Evolutionary conservation across 352 stramenopile genomes (phyloP).

Genomic region (Blastocystis sp.): DNA sequence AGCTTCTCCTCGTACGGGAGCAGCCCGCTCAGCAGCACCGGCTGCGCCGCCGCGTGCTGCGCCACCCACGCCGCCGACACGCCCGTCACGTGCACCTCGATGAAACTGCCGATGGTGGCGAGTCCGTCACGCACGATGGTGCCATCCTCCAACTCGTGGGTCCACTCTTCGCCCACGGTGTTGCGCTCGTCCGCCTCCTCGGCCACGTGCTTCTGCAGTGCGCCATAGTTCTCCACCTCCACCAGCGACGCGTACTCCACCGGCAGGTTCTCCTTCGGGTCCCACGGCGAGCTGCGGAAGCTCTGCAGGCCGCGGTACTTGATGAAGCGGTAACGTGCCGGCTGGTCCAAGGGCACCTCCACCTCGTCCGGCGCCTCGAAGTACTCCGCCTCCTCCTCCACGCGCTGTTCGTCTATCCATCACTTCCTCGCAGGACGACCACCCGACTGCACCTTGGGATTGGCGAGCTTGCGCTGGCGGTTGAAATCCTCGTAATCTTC

Average conservation of each 20-base stretch:
- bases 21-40: slow-evolving; percentile 85
- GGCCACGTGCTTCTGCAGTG: slow-evolving; percentile 87
- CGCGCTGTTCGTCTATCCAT: slow-evolving; percentile 79
- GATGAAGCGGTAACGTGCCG: slow-evolving; percentile 80
- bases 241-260: slow-evolving; percentile 92
- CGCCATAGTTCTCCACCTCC: slow-evolving; percentile 90
- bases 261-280: slow-evolving; percentile 95
- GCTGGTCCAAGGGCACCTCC: slow-evolving; percentile 77
- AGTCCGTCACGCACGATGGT: not conserved
- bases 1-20: slow-evolving; percentile 76
- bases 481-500: slow-evolving; percentile 69
- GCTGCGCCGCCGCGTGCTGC: not conserved
- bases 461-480: not conserved
- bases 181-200: slow-evolving; percentile 72
- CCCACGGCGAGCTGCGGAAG: slow-evolving; percentile 91
- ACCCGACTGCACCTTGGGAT: not conserved
- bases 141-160: slow-evolving; percentile 15
- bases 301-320: slow-evolving; percentile 89
- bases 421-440: slow-evolving; percentile 34
- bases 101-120: not conserved
- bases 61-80: slow-evolving; percentile 24
- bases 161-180: not conserved
- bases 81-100: not conserved
- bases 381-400: slow-evolving; percentile 85
- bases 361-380: slow-evolving; percentile 91